A percentile compares a stretch with the other conserved stretches of the same genome.
phyloP scores from a whole-genome alignment of 441 rosid species.

The Populus tomentosa region DNA sequence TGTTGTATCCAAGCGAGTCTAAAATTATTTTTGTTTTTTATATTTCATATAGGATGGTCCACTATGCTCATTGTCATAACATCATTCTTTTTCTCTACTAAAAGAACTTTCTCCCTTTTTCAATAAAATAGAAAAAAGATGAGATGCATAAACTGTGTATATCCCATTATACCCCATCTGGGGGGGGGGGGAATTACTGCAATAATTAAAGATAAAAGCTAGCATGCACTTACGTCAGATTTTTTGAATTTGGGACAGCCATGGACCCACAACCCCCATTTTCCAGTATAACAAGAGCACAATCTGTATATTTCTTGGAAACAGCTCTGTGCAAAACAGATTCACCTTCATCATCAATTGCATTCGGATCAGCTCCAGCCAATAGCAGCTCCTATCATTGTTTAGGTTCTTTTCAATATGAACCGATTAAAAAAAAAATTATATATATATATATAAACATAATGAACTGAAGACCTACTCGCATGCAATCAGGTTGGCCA shows the following conservation, averaged over 20 bases:
- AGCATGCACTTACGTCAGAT: constrained; percentile 59
- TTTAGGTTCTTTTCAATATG: constrained; percentile 15
- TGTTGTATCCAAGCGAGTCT: too few species aligned
- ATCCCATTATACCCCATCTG: too few species aligned
- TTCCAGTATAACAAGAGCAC: constrained; percentile 90
- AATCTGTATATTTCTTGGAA: constrained; percentile 88
- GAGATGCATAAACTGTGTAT: too few species aligned
- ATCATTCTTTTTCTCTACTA: too few species aligned
- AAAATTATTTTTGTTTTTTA: too few species aligned
- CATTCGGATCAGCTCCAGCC: constrained; percentile 99
- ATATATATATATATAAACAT: not conserved
- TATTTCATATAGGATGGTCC: too few species aligned
- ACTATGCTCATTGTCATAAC: too few species aligned
- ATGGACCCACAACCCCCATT: constrained; percentile 91
- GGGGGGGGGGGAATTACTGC: not conserved
- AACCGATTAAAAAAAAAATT: constrained; percentile 8
- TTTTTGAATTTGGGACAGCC: constrained; percentile 75
- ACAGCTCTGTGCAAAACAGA: constrained; percentile 93
- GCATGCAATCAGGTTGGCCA: constrained; percentile 99
- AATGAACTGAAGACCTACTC: constrained; percentile 47
- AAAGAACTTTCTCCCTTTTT: too few species aligned
- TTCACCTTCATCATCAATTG: constrained; percentile 99
- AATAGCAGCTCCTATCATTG: constrained; percentile 72
- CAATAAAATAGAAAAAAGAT: too few species aligned
- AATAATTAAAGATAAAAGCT: not conserved